Evolutionary conservation across 2,329 filamentous ascomycete species (phyloP).

Genomic region (Aspergillus brasiliensis): DNA sequence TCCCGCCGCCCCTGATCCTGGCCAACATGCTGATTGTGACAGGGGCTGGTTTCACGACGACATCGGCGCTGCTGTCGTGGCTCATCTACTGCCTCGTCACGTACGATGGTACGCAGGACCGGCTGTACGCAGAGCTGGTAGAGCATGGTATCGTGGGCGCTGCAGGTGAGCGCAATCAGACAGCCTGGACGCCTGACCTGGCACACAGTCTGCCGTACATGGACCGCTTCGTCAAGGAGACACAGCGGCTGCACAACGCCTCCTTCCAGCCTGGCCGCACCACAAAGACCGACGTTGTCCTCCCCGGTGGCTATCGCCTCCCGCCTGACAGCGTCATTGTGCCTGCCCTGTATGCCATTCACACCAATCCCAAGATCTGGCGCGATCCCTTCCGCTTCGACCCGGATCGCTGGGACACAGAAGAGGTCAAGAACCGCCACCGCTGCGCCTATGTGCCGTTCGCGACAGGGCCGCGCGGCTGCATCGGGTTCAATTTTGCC

Average conservation of each 20-base stretch:
- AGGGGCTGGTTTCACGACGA: slow-evolving; percentile 63
- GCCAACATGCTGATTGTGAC: slow-evolving; percentile 52
- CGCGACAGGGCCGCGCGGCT: no score
- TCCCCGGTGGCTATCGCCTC: no score
- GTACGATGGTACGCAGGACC: slow-evolving; percentile 59
- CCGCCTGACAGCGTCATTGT: no score
- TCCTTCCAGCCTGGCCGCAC: slow-evolving; percentile 58
- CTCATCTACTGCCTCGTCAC: slow-evolving; percentile 55
- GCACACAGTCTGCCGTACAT: slow-evolving; percentile 37
- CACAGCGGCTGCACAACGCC: slow-evolving; percentile 62
- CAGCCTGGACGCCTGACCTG: slow-evolving; percentile 47
- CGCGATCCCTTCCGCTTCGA: no score
- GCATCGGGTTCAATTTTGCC: no score
- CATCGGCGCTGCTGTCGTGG: slow-evolving; percentile 59
- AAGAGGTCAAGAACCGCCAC: no score
- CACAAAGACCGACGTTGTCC: no score
- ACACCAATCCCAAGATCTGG: no score
- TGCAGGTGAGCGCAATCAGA: background rate
- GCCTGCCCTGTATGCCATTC: no score
- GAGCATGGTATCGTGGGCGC: slow-evolving; percentile 36
- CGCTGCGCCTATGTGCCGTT: no score
- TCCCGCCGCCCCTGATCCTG: background rate
- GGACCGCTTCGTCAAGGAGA: slow-evolving; percentile 64
- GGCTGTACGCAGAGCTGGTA: slow-evolving; percentile 58
- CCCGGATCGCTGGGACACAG: no score